Percentiles rank a stretch among this genome's conserved stretches.
These are phyloP conservation scores for Talaromyces trachyspermus DNA, from an alignment of 495 filamentous ascomycete genomes.

Conservation along the genomic window DNA sequence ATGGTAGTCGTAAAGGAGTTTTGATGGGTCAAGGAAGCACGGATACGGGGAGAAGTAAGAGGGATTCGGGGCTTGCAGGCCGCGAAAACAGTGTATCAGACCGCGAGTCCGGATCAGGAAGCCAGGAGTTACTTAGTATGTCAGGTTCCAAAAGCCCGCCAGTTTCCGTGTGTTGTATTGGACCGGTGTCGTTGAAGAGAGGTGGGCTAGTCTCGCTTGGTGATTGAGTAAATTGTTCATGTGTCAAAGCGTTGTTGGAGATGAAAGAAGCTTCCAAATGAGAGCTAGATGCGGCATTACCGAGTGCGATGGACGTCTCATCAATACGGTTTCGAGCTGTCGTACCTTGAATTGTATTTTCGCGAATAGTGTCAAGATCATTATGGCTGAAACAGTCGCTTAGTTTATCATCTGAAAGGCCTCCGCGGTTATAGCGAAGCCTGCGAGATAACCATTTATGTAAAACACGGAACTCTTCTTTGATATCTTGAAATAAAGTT, in stretches of 20 bases:
- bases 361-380: neutral
- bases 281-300: neutral
- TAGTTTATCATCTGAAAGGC: constrained; percentile 7
- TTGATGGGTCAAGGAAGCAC: constrained; percentile 39
- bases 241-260: constrained; percentile 24
- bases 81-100: constrained; percentile 39
- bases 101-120: constrained; percentile 23
- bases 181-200: constrained; percentile 24
- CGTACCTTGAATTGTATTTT: constrained; percentile 8
- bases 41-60: constrained; percentile 36
- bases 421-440: constrained; percentile 20
- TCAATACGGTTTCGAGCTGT: constrained; percentile 6
- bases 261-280: constrained; percentile 9
- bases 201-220: constrained; percentile 31
- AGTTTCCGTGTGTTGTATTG: constrained; percentile 20
- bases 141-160: neutral
- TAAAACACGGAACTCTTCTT: constrained; percentile 27
- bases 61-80: constrained; percentile 36
- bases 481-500: constrained; percentile 31
- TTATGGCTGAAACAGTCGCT: neutral
- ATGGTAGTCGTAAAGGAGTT: constrained; percentile 43
- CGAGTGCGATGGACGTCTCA: neutral
- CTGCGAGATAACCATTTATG: constrained; percentile 26
- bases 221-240: constrained; percentile 32
- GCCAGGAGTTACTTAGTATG: neutral